Percentiles rank a stretch among this genome's conserved stretches.
Conservation (phyloP, 2,329 filamentous ascomycete species). For the Xylariaceae sp. region DNA sequence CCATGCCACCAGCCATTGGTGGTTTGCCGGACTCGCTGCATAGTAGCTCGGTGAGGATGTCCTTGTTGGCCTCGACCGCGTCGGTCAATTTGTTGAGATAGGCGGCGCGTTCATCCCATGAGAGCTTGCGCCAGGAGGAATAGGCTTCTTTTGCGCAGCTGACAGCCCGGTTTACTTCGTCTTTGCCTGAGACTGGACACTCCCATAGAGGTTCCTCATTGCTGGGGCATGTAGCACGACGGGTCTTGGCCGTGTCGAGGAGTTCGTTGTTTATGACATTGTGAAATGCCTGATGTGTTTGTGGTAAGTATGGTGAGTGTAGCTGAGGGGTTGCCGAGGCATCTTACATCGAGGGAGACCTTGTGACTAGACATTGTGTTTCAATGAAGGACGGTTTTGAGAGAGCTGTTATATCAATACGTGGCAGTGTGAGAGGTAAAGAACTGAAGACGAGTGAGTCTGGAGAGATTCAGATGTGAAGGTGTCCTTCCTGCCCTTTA, state of each 20-base stretch:
- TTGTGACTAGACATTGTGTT: not conserved
- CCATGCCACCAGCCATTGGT: slow-evolving; percentile 4
- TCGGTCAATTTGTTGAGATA: slow-evolving; percentile 22
- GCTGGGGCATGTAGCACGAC: slow-evolving; percentile 45
- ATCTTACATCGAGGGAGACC: not conserved
- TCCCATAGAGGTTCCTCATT: slow-evolving; percentile 42
- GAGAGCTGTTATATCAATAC: not conserved
- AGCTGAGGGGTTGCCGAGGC: not conserved
- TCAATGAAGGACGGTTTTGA: not conserved
- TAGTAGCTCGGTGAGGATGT: slow-evolving; percentile 16
- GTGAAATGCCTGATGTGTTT: slow-evolving; percentile 33
- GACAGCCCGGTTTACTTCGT: slow-evolving; percentile 48
- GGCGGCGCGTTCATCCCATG: slow-evolving; percentile 31
- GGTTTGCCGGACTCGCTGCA: slow-evolving; percentile 20
- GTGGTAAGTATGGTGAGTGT: not conserved
- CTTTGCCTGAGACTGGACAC: slow-evolving; percentile 42
- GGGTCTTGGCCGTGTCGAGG: slow-evolving; percentile 38
- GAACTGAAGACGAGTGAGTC: not conserved
- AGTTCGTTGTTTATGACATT: slow-evolving; percentile 48
- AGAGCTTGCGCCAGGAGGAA: slow-evolving; percentile 39
- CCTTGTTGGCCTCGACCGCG: slow-evolving; percentile 13
- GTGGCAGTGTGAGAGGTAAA: not conserved
- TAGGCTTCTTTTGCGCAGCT: slow-evolving; percentile 42
- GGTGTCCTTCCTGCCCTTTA: not conserved
- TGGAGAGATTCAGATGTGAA: not conserved